phyloP scores from a whole-genome alignment of 257 asterid genomes.

The Anisodus acutangulus region DNA sequence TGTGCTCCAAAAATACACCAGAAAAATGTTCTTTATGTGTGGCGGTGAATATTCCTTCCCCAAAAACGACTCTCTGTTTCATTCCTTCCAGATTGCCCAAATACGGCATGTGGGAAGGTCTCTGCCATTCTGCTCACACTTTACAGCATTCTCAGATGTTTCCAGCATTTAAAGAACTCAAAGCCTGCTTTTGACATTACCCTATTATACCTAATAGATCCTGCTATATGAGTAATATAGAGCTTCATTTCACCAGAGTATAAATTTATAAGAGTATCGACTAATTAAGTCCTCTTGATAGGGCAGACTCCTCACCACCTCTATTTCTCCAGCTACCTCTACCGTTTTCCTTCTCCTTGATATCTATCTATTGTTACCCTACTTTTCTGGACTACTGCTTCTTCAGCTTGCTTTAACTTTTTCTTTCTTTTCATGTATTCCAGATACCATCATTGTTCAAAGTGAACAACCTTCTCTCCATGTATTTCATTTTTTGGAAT shows the following conservation, averaged over 20 bases:
- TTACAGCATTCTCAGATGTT: background rate
- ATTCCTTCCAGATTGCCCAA: background rate
- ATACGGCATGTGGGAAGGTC: conserved; percentile 2
- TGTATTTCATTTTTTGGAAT: background rate
- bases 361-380: background rate
- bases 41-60: conserved; percentile 1
- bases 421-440: conserved; percentile 7
- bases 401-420: conserved; percentile 15
- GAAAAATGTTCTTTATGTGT: conserved; percentile 1
- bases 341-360: background rate
- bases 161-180: conserved; percentile 5
- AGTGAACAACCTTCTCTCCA: conserved; percentile 25
- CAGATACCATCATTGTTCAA: background rate
- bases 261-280: background rate
- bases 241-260: background rate
- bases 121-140: background rate
- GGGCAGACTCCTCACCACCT: background rate
- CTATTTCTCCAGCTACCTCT: background rate
- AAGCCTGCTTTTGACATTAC: conserved; percentile 16
- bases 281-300: background rate
- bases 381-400: background rate
- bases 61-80: background rate
- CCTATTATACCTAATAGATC: background rate
- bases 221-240: background rate
- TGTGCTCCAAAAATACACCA: background rate